phyloP scores from a whole-genome alignment of 2,329 filamentous ascomycete genomes.

The Stachybotrys echinatus region DNA sequence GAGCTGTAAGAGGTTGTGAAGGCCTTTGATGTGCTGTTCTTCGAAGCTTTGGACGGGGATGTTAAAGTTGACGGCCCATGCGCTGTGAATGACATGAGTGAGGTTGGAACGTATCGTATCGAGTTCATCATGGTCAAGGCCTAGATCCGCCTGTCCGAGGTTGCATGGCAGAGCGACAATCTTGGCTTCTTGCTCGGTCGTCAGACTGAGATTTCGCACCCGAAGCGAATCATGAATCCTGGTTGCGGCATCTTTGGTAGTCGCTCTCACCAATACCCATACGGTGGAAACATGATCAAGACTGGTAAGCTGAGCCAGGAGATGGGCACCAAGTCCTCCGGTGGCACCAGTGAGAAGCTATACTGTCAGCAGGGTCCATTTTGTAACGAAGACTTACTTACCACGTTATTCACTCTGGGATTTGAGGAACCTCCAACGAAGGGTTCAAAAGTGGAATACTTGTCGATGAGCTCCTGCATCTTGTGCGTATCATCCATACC shows the following conservation, averaged over 20 bases:
- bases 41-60: constrained; percentile 44
- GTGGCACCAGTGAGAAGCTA: constrained; percentile 55
- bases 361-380: not conserved
- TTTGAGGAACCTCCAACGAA: constrained; percentile 12
- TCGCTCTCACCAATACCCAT: constrained; percentile 43
- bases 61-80: constrained; percentile 54
- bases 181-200: constrained; percentile 13
- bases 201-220: constrained; percentile 7
- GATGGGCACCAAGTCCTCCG: constrained; percentile 54
- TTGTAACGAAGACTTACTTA: constrained; percentile 12
- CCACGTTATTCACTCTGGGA: constrained; percentile 9
- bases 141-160: constrained; percentile 11
- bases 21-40: constrained; percentile 37
- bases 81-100: constrained; percentile 41
- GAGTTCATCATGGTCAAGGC: constrained; percentile 16
- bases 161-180: constrained; percentile 13
- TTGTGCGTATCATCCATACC: constrained; percentile 16
- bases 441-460: constrained; percentile 27
- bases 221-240: constrained; percentile 9
- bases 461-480: constrained; percentile 27
- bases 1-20: constrained; percentile 37
- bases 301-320: constrained; percentile 51
- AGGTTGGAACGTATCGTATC: constrained; percentile 22
- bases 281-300: constrained; percentile 49
- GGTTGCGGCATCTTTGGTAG: constrained; percentile 4